Percentiles rank a stretch among this genome's conserved stretches.
phyloP scores from a whole-genome alignment of 2,329 filamentous ascomycete genomes.

The Aspergillaceae sp. region DNA sequence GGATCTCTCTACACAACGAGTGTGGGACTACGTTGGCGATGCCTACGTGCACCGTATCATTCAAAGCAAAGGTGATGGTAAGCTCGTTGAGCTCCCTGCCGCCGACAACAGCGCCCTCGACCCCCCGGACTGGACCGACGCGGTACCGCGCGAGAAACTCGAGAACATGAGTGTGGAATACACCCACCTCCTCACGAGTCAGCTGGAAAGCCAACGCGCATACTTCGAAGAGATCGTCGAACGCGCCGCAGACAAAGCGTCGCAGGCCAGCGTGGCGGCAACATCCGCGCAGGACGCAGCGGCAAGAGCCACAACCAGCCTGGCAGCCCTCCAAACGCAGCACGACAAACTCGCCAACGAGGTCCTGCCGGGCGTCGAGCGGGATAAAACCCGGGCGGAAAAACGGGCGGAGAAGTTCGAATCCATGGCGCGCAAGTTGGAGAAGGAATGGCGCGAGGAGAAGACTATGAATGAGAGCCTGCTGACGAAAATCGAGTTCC shows the following conservation, averaged over 20 bases:
- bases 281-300: slow-evolving; percentile 51
- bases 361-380: slow-evolving; percentile 61
- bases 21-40: slow-evolving; percentile 96
- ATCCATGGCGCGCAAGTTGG: slow-evolving; percentile 64
- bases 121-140: slow-evolving; percentile 37
- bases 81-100: slow-evolving; percentile 79
- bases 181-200: slow-evolving; percentile 82
- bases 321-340: slow-evolving; percentile 48
- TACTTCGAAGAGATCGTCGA: slow-evolving; percentile 93
- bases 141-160: slow-evolving; percentile 50
- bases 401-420: slow-evolving; percentile 63
- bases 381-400: slow-evolving; percentile 60
- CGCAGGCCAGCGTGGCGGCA: slow-evolving; percentile 55
- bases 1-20: slow-evolving; percentile 85
- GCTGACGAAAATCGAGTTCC: slow-evolving; percentile 64
- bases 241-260: slow-evolving; percentile 82
- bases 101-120: slow-evolving; percentile 38
- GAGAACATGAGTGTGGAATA: slow-evolving; percentile 87
- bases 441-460: slow-evolving; percentile 74
- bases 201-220: slow-evolving; percentile 82
- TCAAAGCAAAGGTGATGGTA: slow-evolving; percentile 84
- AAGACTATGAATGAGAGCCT: slow-evolving; percentile 74
- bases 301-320: slow-evolving; percentile 51
- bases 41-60: slow-evolving; percentile 94
- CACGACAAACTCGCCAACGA: slow-evolving; percentile 47